These are phyloP conservation scores for Plasmodium knowlesi DNA, from an alignment of 169 alveolate genomes.

Conservation along the genomic window DNA sequence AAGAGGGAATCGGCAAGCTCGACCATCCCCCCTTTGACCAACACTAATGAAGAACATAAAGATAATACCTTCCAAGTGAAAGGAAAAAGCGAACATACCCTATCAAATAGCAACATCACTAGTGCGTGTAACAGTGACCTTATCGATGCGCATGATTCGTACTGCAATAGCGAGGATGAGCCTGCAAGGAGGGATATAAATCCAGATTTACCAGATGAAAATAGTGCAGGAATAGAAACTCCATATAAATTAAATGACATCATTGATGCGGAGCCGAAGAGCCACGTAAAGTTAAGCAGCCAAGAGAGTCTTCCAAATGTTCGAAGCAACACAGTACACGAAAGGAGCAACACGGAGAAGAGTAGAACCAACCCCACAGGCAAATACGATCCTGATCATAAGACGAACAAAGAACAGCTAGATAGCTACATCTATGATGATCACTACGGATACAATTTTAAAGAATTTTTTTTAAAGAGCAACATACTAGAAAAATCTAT, in stretches of 20 bases:
- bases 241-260: not conserved
- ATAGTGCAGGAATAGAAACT: not conserved
- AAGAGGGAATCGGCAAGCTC: not conserved
- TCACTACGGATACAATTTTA: slow-evolving; percentile 59
- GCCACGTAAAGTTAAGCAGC: not conserved
- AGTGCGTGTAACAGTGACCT: not conserved
- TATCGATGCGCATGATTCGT: not conserved
- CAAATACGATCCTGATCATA: not conserved
- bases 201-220: not conserved
- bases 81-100: slow-evolving; percentile 4
- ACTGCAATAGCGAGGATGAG: not conserved
- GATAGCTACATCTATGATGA: slow-evolving; percentile 28
- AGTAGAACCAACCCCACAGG: not conserved
- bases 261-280: not conserved
- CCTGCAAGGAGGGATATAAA: not conserved
- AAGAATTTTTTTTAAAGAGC: slow-evolving; percentile 60
- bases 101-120: not conserved
- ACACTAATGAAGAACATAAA: not conserved
- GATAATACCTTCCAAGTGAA: not conserved
- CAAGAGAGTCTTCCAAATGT: not conserved
- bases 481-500: slow-evolving; percentile 62
- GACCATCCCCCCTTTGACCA: not conserved
- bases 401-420: not conserved
- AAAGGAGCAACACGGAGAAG: not conserved
- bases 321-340: not conserved